Percentiles rank a stretch among this genome's conserved stretches.
phyloP scores from a whole-genome alignment of 352 stramenopile species.

The Phytopythium oedochilum region DNA sequence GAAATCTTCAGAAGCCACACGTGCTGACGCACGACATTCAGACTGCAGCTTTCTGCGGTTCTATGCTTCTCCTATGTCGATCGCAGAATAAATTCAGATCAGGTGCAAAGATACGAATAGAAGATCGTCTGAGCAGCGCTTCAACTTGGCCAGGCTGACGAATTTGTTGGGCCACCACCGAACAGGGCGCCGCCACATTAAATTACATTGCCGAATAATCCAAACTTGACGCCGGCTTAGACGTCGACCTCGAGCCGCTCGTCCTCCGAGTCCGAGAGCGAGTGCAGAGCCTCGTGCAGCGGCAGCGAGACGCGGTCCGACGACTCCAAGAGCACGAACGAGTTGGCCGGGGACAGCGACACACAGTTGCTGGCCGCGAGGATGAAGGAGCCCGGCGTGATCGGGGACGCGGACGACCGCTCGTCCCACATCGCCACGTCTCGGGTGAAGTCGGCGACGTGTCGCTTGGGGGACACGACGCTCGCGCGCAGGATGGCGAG shows the following conservation, averaged over 20 bases:
- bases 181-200: neutral
- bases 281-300: conserved; percentile 10
- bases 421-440: conserved; percentile 45
- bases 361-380: conserved; percentile 18
- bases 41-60: neutral
- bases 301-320: conserved; percentile 5
- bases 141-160: conserved; percentile 1
- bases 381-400: conserved; percentile 39
- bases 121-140: too few relatives aligned
- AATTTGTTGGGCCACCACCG: neutral
- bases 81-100: too few relatives aligned
- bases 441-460: conserved; percentile 38
- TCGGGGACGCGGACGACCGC: conserved; percentile 38
- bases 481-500: conserved; percentile 48
- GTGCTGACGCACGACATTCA: neutral
- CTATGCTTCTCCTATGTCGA: neutral
- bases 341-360: conserved; percentile 26
- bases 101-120: too few relatives aligned
- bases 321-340: conserved; percentile 37
- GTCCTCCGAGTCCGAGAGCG: conserved; percentile 22
- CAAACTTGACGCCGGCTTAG: too few relatives aligned
- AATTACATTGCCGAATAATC: too few relatives aligned
- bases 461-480: conserved; percentile 21
- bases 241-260: conserved; percentile 27
- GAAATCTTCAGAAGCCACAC: neutral